Percentiles rank a stretch among this genome's conserved stretches.
phyloP scores from a whole-genome alignment of 208 protist genomes.

The Acanthamoeba healyi region DNA sequence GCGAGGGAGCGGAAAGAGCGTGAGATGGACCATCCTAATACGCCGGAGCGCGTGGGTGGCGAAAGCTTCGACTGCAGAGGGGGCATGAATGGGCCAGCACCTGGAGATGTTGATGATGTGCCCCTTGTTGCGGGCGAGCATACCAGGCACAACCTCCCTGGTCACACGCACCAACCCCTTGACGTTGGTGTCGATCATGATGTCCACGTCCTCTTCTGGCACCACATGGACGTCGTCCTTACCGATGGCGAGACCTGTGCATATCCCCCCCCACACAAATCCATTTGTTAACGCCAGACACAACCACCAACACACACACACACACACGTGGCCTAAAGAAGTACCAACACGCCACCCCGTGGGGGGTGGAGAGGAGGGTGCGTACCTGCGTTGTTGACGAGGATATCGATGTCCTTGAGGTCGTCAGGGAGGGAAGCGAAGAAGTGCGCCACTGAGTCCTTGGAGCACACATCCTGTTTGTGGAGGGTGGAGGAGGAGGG shows the following conservation, averaged over 20 bases:
- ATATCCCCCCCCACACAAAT: no score
- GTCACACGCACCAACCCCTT: conserved; percentile 40
- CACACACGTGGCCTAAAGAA: background rate
- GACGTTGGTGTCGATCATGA: conserved; percentile 66
- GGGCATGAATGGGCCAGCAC: no score
- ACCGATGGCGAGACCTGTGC: background rate
- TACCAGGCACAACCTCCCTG: conserved; percentile 33
- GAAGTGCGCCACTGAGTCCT: conserved; percentile 2
- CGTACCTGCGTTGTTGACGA: conserved; percentile 72
- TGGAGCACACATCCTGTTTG: conserved; percentile 19
- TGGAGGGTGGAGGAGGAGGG: no score
- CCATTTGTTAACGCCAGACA: no score
- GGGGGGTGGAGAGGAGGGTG: background rate
- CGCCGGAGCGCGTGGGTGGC: no score
- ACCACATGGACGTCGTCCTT: background rate
- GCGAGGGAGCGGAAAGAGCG: background rate
- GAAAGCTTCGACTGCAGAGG: no score
- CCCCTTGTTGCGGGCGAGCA: conserved; percentile 19
- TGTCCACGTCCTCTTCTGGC: conserved; percentile 42
- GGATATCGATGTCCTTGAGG: conserved; percentile 26
- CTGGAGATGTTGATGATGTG: conserved; percentile 74
- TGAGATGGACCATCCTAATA: background rate
- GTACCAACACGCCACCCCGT: background rate
- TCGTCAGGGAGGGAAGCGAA: conserved; percentile 8
- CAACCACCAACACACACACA: background rate